Evolutionary conservation across 2,329 filamentous ascomycete genomes (phyloP), one percentile per base, ranked within the genome.

Genomic region (Pyrenophora graminea): DNA sequence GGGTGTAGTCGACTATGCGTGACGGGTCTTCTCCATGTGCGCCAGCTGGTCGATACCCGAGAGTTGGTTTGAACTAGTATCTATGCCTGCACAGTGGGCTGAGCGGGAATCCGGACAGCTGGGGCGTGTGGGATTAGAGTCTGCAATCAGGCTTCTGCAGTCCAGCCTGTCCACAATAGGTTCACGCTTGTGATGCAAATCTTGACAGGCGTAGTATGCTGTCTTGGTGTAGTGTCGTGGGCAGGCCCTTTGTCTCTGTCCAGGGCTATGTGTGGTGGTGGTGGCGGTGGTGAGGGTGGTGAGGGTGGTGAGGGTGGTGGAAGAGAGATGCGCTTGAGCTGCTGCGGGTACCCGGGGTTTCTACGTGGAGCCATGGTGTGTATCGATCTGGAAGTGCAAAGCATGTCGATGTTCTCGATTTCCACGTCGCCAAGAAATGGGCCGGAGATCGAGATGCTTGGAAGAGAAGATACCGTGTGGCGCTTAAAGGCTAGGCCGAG

Each of bases 381-480:
- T 21, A 53, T 51, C 39, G 44, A 57, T 59, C 49, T 44, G 48
- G 48, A 53, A 39, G 45, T 36, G 33, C 37, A 30, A 46, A 37
- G 23, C 48, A 21, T 39, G 47, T 48, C 58, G 56, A 63, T 55
- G 51, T 48, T 23, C 43, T 54, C 50, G 57, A 58, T 61, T 58
- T 41, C 48, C 23, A 48, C 39, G 34, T 39, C 51, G 58, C 61
- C 62, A 56, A 65, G 57, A 45, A 25, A 19, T 9, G 44, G 18
- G 45, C 17, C 41, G 41, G 48, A 23, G 56, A 63, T 63, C 61
- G 62, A 55, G 36, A 41, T 37, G 31, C 48, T 42, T 41, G 40
- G 33, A 33, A 40, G 45, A 21, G 36, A 45, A 51, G 36, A 39
- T 30, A 30, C 32, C 18, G 13, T 45, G 19, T 56, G 50, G 48